Base-by-base conservation (phyloP, 1,284 basidiomycete genomes). In the Cystobasidiaceae sp. region DNA sequence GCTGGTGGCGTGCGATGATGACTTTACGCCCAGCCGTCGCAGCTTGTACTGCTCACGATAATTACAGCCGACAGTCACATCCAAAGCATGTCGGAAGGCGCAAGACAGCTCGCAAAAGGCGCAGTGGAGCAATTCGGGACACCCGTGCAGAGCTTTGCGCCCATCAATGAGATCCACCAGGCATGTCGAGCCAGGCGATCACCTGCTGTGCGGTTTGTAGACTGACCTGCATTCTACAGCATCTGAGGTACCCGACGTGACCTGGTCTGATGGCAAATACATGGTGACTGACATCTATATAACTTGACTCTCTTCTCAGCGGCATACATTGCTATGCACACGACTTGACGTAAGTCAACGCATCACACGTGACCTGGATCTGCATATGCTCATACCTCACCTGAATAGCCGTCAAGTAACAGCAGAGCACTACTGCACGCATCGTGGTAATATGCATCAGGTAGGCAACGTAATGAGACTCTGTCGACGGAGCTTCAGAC, bases 401-500 rank as follows among this genome's bases (percentile, higher is more conserved):
- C 58, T 28, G 13, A n/a, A 52, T 27, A 67, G 59, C 11, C 46
- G 68, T 27, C 68, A 69, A 54, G 67, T 69, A 28, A 63, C 58
- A 23, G 50, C 66, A 7, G 66, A 69, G 37, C 68, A 69, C 37
- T 69, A 69, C 48, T 69, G 68, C 44, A 69, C 39, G 28, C 67
- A 67, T n/a, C 48, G 51, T 4, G 57, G 57, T 13, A 59, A 67
- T 15, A 64, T 69, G 37, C 68, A 69, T 60, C 68, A 69, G 49
- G 62, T 65, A 30, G 13, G 52, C 45, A 23, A 11, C 39, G 45
- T n/a, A 39, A 39, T 39, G 11, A 13, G 23, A 17, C 54, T 48
- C 43, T n/a, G n/a, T 57, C 9, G 9, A 41, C 50, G 46, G 17
- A 17, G 41, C 8, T 30, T 13, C 39, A 9, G 37, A 5, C 37